Evolutionary conservation across 2,329 filamentous ascomycete species (phyloP).

Genomic region (Calonectria crousiana): DNA sequence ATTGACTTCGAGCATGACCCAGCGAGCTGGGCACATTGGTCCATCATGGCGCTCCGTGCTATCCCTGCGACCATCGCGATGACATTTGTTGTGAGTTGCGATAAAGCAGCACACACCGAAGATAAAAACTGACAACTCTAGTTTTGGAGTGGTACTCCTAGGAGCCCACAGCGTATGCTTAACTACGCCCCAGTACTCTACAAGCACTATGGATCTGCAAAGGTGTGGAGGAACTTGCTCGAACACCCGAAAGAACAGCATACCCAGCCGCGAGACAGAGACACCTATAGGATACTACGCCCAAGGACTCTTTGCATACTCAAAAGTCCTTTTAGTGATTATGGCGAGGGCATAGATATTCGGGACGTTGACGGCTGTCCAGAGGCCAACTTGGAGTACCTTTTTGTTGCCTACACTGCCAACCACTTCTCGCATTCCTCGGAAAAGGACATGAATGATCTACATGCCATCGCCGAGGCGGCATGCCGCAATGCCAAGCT

Average conservation of each 20-base stretch:
- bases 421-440: conserved; percentile 41
- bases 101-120: accelerated
- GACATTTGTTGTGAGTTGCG: conserved; percentile 35
- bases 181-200: conserved; percentile 42
- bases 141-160: conserved; percentile 42
- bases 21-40: conserved; percentile 42
- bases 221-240: conserved; percentile 45
- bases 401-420: conserved; percentile 44
- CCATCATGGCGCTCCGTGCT: conserved; percentile 40
- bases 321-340: conserved; percentile 37
- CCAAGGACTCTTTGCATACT: conserved; percentile 44
- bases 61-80: conserved; percentile 42
- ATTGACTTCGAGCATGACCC: conserved; percentile 44
- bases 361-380: conserved; percentile 39
- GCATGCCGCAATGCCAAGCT: conserved; percentile 42
- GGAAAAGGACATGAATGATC: conserved; percentile 39
- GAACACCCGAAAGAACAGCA: conserved; percentile 40
- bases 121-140: not conserved
- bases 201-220: conserved; percentile 38
- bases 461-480: conserved; percentile 44
- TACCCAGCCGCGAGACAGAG: conserved; percentile 37
- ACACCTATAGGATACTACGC: conserved; percentile 37
- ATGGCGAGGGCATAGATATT: conserved; percentile 40
- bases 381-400: conserved; percentile 35
- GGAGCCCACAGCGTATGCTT: conserved; percentile 26